These are phyloP conservation scores for Skeletonema tropicum DNA, from an alignment of 108 stramenopile species.

Conservation along the genomic window DNA sequence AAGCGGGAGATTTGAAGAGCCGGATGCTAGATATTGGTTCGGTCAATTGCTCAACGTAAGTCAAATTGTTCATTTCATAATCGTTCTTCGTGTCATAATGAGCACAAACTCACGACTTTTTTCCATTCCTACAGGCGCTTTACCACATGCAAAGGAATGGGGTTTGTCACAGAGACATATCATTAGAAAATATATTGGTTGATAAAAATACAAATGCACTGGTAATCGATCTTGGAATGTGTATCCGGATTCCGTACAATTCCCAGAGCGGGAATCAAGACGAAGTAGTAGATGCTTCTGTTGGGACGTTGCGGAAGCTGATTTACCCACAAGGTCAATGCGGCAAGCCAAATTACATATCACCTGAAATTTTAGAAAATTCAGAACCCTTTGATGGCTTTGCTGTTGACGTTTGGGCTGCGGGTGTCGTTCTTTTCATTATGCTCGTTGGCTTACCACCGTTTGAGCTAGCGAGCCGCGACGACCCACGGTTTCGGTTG, in stretches of 20 bases:
- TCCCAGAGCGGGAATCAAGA: conserved; percentile 4
- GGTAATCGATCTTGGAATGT: conserved; percentile 94
- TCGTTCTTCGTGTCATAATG: neutral
- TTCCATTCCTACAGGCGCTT: conserved; percentile 52
- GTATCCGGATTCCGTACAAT: conserved; percentile 77
- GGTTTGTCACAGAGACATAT: conserved; percentile 85
- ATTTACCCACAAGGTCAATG: conserved; percentile 74
- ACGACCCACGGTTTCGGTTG: conserved; percentile 59
- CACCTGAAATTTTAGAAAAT: conserved; percentile 74
- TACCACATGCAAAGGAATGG: conserved; percentile 70
- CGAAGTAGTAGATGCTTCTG: conserved; percentile 44
- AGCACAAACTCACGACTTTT: neutral
- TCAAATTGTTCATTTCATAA: conserved; percentile 4
- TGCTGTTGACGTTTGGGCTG: conserved; percentile 87
- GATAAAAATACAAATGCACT: conserved; percentile 59
- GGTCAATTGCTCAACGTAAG: conserved; percentile 77
- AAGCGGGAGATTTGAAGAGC: conserved; percentile 74
- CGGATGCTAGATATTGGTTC: conserved; percentile 80
- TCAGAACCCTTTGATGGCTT: conserved; percentile 70
- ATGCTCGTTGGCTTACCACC: conserved; percentile 76
- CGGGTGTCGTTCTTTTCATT: conserved; percentile 81
- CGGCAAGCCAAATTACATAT: conserved; percentile 86
- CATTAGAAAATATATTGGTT: conserved; percentile 82
- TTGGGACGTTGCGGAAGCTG: conserved; percentile 61
- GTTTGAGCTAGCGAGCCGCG: conserved; percentile 57